phyloP scores from a whole-genome alignment of 1,284 basidiomycete species.

The Microbotryum intermedium region DNA sequence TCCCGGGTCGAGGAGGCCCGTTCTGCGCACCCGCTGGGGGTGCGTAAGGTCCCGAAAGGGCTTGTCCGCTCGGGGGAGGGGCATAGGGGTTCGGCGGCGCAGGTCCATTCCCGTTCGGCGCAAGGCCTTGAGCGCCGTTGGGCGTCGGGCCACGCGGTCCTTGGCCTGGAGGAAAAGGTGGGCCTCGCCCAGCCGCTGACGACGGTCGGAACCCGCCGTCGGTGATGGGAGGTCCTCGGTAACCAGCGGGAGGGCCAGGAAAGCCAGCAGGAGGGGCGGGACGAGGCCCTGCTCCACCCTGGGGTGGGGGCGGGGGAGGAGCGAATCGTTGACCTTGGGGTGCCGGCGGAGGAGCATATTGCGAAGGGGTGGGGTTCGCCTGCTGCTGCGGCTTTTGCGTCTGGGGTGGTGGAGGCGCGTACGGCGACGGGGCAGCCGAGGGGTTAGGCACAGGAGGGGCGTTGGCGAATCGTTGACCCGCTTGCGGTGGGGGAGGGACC shows the following conservation, averaged over 20 bases:
- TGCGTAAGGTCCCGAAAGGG: neutral
- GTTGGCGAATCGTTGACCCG: conserved; percentile 19
- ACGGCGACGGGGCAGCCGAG: conserved; percentile 34
- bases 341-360: neutral
- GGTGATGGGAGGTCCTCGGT: no score
- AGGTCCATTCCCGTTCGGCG: neutral
- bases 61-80: neutral
- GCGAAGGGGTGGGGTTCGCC: neutral
- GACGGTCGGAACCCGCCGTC: no score
- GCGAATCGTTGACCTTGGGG: neutral
- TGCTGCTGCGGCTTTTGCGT: conserved; percentile 6
- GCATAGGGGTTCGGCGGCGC: neutral
- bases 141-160: neutral
- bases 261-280: no score
- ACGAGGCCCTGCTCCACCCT: neutral
- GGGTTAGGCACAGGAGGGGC: conserved; percentile 17
- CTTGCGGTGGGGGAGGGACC: conserved; percentile 36
- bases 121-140: neutral
- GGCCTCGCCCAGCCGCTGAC: no score
- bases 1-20: neutral
- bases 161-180: no score
- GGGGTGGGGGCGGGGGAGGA: neutral
- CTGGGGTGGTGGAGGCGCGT: conserved; percentile 16
- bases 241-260: no score
- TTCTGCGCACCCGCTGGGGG: neutral